These are phyloP conservation scores for Salvia miltiorrhiza DNA, from an alignment of 257 asterid species.

Conservation along the genomic window DNA sequence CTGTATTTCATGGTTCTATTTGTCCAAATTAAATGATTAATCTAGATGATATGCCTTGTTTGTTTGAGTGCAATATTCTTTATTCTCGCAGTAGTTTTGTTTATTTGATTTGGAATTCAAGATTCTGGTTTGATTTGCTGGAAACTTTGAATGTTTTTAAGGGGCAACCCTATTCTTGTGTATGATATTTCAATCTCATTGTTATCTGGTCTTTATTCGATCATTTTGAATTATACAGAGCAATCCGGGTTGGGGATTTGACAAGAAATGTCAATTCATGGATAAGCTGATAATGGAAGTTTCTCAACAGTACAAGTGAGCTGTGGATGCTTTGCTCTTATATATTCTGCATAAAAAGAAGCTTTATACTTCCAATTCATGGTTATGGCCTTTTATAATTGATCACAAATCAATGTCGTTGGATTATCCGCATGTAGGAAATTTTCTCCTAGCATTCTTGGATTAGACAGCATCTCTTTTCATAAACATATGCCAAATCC, in stretches of 20 bases:
- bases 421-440: background rate
- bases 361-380: background rate
- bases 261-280: slow-evolving; percentile 88
- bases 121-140: background rate
- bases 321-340: slow-evolving; percentile 3
- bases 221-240: slow-evolving; percentile 50
- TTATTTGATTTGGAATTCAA: background rate
- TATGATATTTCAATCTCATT: background rate
- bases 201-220: background rate
- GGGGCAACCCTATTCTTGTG: background rate
- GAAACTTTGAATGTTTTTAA: background rate
- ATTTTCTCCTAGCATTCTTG: background rate
- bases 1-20: background rate
- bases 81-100: background rate
- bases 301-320: slow-evolving; percentile 67
- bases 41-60: background rate
- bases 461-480: background rate
- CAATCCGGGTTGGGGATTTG: slow-evolving; percentile 95
- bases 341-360: slow-evolving; percentile 7
- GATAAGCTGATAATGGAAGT: slow-evolving; percentile 70
- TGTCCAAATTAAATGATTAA: background rate
- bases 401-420: background rate
- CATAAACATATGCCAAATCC: slow-evolving; percentile 2
- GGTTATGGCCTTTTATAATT: background rate
- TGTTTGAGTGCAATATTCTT: background rate